Evolutionary conservation across 2,329 filamentous ascomycete species (phyloP).

Genomic region (Ceratocystis eucalypticola): DNA sequence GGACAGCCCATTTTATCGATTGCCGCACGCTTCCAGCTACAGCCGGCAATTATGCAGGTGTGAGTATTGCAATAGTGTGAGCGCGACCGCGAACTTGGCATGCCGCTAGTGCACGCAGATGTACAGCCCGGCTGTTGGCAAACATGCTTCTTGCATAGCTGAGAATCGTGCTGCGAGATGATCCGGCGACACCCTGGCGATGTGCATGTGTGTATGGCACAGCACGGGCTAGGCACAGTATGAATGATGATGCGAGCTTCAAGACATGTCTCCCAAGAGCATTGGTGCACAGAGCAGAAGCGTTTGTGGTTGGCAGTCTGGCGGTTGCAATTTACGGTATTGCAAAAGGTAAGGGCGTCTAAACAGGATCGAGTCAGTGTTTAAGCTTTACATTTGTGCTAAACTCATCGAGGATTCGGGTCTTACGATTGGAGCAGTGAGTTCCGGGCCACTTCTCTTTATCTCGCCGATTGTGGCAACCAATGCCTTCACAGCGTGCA

Average conservation of each 20-base stretch:
- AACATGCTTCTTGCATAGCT: conserved; percentile 7
- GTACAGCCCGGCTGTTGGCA: conserved; percentile 9
- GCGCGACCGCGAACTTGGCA: background rate
- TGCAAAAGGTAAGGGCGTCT: conserved; percentile 7
- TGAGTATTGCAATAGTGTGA: conserved; percentile 1
- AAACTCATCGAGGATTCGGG: background rate
- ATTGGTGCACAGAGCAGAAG: conserved; percentile 4
- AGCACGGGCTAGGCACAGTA: background rate
- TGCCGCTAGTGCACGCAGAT: background rate
- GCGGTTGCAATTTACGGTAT: background rate
- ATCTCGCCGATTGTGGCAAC: conserved; percentile 10
- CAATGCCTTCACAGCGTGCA: conserved; percentile 20
- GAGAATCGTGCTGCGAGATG: background rate
- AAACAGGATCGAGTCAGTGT: background rate
- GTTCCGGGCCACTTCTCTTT: background rate
- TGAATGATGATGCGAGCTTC: conserved; percentile 10
- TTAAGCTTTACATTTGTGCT: background rate
- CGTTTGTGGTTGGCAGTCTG: background rate
- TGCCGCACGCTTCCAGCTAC: background rate
- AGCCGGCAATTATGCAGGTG: conserved; percentile 4
- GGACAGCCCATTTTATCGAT: background rate
- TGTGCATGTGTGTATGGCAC: conserved; percentile 10
- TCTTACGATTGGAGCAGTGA: conserved; percentile 9
- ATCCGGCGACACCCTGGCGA: background rate
- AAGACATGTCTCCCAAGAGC: background rate